Conservation (phyloP, 2,329 filamentous ascomycete species). For the Onygenales sp. region DNA sequence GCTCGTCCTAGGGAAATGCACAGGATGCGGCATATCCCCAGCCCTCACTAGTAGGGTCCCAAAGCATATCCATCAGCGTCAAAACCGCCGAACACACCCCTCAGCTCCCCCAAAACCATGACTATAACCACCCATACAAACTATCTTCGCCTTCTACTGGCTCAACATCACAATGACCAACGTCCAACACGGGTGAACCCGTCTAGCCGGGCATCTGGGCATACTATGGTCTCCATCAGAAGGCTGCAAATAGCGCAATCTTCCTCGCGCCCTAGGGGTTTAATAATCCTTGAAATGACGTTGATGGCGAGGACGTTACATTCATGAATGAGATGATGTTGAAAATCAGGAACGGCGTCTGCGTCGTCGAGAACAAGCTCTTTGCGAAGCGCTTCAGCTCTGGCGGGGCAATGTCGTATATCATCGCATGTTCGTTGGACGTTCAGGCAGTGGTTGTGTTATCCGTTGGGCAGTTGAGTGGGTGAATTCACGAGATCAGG, state of each 20-base stretch:
- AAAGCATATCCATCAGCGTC: background rate
- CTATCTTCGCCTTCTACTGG: background rate
- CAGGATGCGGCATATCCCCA: background rate
- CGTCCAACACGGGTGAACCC: background rate
- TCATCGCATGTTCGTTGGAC: background rate
- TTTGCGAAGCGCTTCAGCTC: background rate
- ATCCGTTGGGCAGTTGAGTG: background rate
- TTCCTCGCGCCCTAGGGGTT: background rate
- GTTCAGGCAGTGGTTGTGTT: background rate
- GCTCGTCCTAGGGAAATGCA: background rate
- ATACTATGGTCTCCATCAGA: background rate
- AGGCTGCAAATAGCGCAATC: background rate
- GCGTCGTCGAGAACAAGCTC: background rate
- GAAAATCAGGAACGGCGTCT: background rate
- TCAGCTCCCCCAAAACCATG: background rate
- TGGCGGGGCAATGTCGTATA: background rate
- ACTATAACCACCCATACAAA: background rate
- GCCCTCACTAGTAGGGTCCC: background rate
- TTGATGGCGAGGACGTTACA: background rate
- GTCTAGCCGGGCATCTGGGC: background rate
- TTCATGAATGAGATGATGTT: background rate
- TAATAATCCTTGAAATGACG: background rate
- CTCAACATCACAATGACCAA: background rate
- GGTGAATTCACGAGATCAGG: background rate
- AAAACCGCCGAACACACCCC: background rate